phyloP scores from a whole-genome alignment of 2,329 filamentous ascomycete genomes.

The Talaromyces sp. region DNA sequence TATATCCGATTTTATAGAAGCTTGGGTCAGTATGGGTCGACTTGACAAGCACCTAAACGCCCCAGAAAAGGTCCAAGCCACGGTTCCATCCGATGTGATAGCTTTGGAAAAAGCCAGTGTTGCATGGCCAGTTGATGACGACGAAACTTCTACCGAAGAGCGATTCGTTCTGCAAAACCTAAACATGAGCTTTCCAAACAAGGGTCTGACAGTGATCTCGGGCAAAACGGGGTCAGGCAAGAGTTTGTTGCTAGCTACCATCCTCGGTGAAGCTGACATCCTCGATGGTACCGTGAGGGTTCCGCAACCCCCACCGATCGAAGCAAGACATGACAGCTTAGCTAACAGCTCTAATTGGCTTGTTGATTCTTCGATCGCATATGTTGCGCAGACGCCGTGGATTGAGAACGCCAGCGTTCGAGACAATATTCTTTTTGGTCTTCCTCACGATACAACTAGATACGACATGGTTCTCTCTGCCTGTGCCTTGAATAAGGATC shows the following conservation, averaged over 20 bases:
- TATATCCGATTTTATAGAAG: constrained; percentile 65
- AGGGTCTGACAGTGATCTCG: constrained; percentile 68
- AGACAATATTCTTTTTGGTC: constrained; percentile 72
- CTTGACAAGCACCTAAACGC: constrained; percentile 67
- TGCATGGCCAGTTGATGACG: constrained; percentile 65
- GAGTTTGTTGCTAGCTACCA: constrained; percentile 65
- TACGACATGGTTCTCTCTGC: constrained; percentile 66
- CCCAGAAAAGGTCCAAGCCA: constrained; percentile 56
- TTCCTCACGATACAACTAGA: constrained; percentile 63
- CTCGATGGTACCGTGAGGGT: constrained; percentile 56
- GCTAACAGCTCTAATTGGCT: constrained; percentile 63
- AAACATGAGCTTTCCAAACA: constrained; percentile 60
- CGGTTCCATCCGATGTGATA: constrained; percentile 55
- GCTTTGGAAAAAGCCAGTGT: constrained; percentile 63
- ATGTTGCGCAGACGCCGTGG: constrained; percentile 76
- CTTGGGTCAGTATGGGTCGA: constrained; percentile 65
- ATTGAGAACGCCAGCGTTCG: constrained; percentile 75
- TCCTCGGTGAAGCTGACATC: constrained; percentile 71
- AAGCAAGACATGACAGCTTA: constrained; percentile 56
- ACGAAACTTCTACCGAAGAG: constrained; percentile 48
- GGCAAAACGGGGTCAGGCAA: constrained; percentile 78
- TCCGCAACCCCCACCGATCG: constrained; percentile 43
- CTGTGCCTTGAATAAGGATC: constrained; percentile 69
- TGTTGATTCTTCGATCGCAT: constrained; percentile 64
- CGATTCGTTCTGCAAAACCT: constrained; percentile 63